These are phyloP conservation scores for Aureobasidium sp. DNA, from an alignment of 2,329 filamentous ascomycete species.

Conservation along the genomic window DNA sequence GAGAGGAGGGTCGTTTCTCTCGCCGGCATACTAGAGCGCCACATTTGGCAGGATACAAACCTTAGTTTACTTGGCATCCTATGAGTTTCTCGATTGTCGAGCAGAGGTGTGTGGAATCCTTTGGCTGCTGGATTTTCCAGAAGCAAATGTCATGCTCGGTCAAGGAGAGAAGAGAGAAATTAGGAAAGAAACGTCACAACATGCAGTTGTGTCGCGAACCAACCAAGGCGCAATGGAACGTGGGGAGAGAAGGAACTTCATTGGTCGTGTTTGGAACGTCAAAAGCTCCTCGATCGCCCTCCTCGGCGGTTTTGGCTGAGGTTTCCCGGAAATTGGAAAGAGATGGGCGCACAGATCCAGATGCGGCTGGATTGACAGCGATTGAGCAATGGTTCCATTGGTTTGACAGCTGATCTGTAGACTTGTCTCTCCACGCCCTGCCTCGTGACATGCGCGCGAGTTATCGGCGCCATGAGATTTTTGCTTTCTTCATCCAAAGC, in stretches of 20 bases:
- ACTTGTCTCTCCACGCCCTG: constrained; percentile 9
- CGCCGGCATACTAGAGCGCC: constrained; percentile 1
- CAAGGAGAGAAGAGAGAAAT: constrained; percentile 8
- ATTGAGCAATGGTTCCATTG: constrained; percentile 4
- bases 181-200: constrained; percentile 7
- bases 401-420: constrained; percentile 10
- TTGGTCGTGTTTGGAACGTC: constrained; percentile 11
- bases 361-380: constrained; percentile 7
- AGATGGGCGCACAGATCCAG: constrained; percentile 5
- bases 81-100: neutral
- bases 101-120: neutral
- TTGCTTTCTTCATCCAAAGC: neutral
- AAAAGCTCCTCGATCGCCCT: neutral
- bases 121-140: constrained; percentile 4
- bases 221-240: constrained; percentile 1
- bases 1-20: neutral
- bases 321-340: neutral
- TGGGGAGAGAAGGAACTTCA: neutral
- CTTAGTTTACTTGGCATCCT: constrained; percentile 6
- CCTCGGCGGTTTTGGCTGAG: constrained; percentile 1
- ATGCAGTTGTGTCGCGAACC: neutral
- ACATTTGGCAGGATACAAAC: constrained; percentile 3
- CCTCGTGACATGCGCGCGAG: constrained; percentile 1
- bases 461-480: neutral
- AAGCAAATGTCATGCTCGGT: constrained; percentile 7